Base-by-base conservation (phyloP, 129 eudicot genomes). In the Logfia minima region DNA sequence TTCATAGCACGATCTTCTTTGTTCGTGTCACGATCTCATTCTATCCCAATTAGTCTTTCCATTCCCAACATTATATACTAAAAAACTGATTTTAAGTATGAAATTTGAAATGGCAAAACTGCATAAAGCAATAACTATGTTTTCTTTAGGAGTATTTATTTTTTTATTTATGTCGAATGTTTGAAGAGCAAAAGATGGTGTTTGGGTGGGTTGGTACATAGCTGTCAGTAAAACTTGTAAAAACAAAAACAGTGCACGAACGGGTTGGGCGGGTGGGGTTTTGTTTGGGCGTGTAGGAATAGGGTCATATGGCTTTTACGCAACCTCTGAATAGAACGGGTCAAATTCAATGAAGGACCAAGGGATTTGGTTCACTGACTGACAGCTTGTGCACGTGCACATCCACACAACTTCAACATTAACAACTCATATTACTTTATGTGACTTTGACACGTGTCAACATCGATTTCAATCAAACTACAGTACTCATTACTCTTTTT, bases 361-460 rank as follows among this genome's bases (percentile, higher is more conserved):
- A 34, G 19, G 77, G 52, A 52, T 72, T 72, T 56, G 77, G 68
- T 60, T 21, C 17, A 17, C n/a, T 66, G 4, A 66, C 69, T 37
- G 69, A 60, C 70, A 60, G 58, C 78, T 60, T 74, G 41, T 59
- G 69, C 78, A 74, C 78, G 78, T 74, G 78, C 62, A 55, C 62
- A 55, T 55, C 21, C 62, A 55, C 62, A 55, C 23, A 55, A 55
- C 61, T 16, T 18, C 21, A 18, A 17, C n/a, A 53, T 37, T 37
- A 53, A 53, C 60, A 55, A 55, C 21, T 55, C 62, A 55, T 41
- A 23, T 55, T 55, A 55, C 62, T 17, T n/a, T 53, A 59, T 41
- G 48, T 41, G 48, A 41, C 48, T 41, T 41, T 9, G 14, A 41
- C 14, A 41, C 48, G 48, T 41, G 48, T 41, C 48, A 41, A 41